Base-by-base conservation (phyloP, 345 rosid genomes). In the Populus ilicifolia region DNA sequence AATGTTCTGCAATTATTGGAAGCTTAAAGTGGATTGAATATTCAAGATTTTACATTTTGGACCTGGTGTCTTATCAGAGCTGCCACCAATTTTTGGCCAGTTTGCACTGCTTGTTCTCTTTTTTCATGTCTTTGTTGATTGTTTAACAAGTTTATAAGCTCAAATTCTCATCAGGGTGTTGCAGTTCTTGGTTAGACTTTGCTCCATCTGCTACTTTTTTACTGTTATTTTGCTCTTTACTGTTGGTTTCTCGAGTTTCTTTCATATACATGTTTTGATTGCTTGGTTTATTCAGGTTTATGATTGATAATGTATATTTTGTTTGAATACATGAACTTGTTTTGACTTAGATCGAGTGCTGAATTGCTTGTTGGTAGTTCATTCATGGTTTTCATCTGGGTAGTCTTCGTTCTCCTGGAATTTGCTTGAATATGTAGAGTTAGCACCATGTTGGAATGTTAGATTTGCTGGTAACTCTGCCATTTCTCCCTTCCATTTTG, bases 1-100 rank as follows among this genome's bases (percentile, higher is more conserved):
- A 72, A 67, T 52, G 75, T 50, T 71, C 66, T 72, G 66, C 87
- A 78, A 83, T 86, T 77, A 86, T 86, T 84, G 82, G 67, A 56
- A 23, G 41, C 20, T 36, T 78, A 38, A 29, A 23, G 73, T n/a
- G 64, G 63, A 74, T 73, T 82, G 80, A 41, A 80, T 80, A 77
- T 67, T 75, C 81, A 76, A 76, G 30, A 62, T 69, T 21, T 67
- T 54, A 76, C 25, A 62, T 69, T 21, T 67, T 54, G 66, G 64
- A 65, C 71, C 52, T 30, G 6, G 6, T 41, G 2, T 61, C 30
- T 50, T 33, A 6, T 30, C 36, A 52, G 68, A 23, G 44, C 72
- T 73, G 44, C 29, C n/a, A 68, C 59, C 48, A 76, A 66, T 54
- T 30, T 30, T 54, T 30, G 69, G 73, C 46, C 71, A 52, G 64